Conservation (phyloP, 2,329 filamentous ascomycete genomes). For the Aspergillus alliaceus region DNA sequence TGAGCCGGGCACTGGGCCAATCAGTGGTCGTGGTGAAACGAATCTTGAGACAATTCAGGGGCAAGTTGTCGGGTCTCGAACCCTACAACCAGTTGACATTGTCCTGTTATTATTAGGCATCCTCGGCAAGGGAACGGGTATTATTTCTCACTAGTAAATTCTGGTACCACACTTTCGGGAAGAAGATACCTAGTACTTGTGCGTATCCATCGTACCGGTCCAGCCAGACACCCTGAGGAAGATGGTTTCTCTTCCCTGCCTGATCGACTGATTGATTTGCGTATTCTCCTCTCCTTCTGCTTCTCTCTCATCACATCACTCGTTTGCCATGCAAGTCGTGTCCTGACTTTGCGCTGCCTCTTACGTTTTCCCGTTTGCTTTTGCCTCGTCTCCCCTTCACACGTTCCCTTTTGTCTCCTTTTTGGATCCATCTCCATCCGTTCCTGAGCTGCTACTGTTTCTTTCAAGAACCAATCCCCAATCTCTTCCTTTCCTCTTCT, state of each 20-base stretch:
- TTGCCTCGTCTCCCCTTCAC: not conserved
- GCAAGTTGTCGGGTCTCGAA: constrained; percentile 18
- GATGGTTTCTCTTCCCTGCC: not conserved
- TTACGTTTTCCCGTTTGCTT: not conserved
- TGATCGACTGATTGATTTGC: not conserved
- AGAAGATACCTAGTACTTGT: not conserved
- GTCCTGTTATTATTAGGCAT: constrained; percentile 5
- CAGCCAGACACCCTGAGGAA: not conserved
- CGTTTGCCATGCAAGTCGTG: not conserved
- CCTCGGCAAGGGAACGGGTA: not conserved
- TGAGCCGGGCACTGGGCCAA: constrained; percentile 5
- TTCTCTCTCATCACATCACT: not conserved
- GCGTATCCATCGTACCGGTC: not conserved
- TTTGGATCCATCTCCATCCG: not conserved
- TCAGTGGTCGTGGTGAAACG: not conserved
- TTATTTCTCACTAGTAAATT: not conserved
- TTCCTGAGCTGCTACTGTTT: not conserved
- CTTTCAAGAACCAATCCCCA: not conserved
- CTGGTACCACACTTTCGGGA: not conserved
- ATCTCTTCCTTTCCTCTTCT: not conserved
- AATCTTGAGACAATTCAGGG: constrained; percentile 22
- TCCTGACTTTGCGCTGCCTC: not conserved
- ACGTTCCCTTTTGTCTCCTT: not conserved
- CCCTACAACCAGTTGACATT: constrained; percentile 2
- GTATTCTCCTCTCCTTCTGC: not conserved